Conservation (phyloP, 2,329 filamentous ascomycete species). For the Fusarium tjaetaba region DNA sequence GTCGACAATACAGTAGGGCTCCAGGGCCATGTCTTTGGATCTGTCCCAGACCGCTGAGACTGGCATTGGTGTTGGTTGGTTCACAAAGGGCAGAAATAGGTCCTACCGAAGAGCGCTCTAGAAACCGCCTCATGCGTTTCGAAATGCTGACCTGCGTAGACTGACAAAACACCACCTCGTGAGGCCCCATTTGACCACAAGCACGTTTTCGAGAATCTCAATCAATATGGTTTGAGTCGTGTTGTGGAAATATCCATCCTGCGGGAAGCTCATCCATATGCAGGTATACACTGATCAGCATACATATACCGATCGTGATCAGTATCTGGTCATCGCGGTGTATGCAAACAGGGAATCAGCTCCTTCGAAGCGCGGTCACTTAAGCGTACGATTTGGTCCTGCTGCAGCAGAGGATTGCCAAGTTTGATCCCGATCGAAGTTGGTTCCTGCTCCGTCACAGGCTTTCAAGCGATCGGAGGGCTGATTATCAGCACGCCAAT, state of each 20-base stretch:
- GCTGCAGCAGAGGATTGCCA: constrained; percentile 5
- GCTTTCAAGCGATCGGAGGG: not conserved
- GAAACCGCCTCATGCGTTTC: constrained; percentile 2
- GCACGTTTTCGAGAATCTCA: constrained; percentile 1
- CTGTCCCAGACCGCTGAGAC: not conserved
- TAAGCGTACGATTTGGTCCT: not conserved
- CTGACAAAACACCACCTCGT: not conserved
- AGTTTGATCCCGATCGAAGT: constrained; percentile 20
- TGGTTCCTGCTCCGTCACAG: not conserved
- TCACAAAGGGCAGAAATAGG: constrained; percentile 1
- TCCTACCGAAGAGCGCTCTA: constrained; percentile 3
- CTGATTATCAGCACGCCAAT: not conserved
- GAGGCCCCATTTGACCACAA: not conserved
- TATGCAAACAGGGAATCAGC: not conserved
- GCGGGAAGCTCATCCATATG: not conserved
- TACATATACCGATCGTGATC: not conserved
- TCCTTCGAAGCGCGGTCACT: not conserved
- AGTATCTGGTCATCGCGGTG: not conserved
- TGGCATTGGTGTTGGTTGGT: constrained; percentile 15
- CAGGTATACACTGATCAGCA: constrained; percentile 7
- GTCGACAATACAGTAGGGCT: not conserved
- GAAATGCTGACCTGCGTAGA: not conserved
- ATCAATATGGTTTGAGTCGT: not conserved
- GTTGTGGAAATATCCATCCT: not conserved
- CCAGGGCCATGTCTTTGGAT: constrained; percentile 6